Evolutionary conservation across 768 basidiomycete species (phyloP).

Genomic region (Suillus alpinus): DNA sequence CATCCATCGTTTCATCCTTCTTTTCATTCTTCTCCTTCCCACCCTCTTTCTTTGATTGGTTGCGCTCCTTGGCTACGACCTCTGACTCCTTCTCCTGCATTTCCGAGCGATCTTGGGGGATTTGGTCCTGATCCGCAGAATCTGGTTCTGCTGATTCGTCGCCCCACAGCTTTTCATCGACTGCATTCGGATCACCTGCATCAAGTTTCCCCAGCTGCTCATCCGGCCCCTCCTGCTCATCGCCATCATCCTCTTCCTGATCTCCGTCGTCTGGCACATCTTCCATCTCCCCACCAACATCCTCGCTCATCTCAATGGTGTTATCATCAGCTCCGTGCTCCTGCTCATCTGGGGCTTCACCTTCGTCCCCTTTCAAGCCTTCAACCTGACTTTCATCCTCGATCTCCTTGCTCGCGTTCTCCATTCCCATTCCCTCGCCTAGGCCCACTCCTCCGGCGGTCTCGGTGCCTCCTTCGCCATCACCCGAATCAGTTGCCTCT

Average conservation of each 20-base stretch:
- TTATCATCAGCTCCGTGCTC: constrained; percentile 55
- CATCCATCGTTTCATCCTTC: constrained; percentile 28
- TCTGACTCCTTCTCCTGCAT: constrained; percentile 53
- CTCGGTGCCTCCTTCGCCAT: constrained; percentile 46
- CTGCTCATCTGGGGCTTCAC: constrained; percentile 33
- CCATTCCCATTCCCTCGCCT: constrained; percentile 80
- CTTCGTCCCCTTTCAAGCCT: constrained; percentile 73
- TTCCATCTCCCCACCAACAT: constrained; percentile 85
- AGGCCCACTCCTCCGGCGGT: constrained; percentile 74
- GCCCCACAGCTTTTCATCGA: constrained; percentile 98
- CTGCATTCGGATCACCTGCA: constrained; percentile 72
- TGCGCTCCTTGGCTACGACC: constrained; percentile 75
- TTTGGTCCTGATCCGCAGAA: constrained; percentile 51
- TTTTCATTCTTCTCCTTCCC: constrained; percentile 33
- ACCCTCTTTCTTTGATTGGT: constrained; percentile 30
- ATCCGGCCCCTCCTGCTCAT: constrained; percentile 65
- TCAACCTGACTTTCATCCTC: constrained; percentile 97
- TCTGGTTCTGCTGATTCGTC: constrained; percentile 65
- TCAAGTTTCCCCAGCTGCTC: constrained; percentile 85
- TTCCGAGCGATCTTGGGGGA: constrained; percentile 58
- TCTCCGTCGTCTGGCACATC: constrained; percentile 71
- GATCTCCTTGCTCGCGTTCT: constrained; percentile 92
- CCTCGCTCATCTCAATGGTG: constrained; percentile 88
- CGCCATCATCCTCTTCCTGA: constrained; percentile 44
- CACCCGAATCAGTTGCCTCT: constrained; percentile 58